Evolutionary conservation across 805 yeast genomes (phyloP), one percentile per base, ranked within the genome.

Genomic region (Cyberlindnera euphorbiiphila): DNA sequence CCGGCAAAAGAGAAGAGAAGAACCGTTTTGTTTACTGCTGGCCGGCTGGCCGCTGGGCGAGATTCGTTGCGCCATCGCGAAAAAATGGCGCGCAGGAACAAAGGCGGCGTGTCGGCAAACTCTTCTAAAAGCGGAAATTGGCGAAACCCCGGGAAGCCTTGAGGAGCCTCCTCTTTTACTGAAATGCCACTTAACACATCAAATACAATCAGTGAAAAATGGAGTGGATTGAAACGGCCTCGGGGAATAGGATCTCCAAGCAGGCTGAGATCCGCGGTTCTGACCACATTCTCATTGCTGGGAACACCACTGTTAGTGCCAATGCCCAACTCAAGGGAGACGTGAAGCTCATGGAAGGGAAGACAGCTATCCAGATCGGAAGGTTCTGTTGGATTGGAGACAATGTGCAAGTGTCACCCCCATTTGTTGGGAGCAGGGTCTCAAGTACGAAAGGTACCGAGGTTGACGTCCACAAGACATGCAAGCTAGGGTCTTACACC

Each of bases 241-340:
- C 72, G 3, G 78, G 78, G 1, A 75, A 72, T 48, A 57, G 76
- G 25, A 70, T 77, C 22, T 68, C 76, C 30, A 61, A 59, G 35
- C 41, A 50, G 2, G 72, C 80, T 2, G 29, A 39, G n/a, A 65
- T 76, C 29, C 51, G 51, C 3, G 74, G 74, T 3, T 56, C 76
- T 0, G 56, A 64, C 8, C 55, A 58, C 17, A 72, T 77, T 12
- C 52, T 64, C 21, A 65, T 77, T 15, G 61, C 63, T 11, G 80
- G 78, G 0, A 60, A 70, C 46, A 57, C 74, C 19, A 68, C 76
- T 5, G 62, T 76, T 5, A 52, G 59, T 18, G 37, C 53, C 9
- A 21, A 39, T 9, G 57, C 42, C 2, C 31, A 33, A 5, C 39
- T 50, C 32, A 34, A 47, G 6, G 57, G 57, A 1, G 48, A 61